Evolutionary conservation across 805 yeast species (phyloP), one percentile per base, ranked within the genome.

Genomic region (Candida morakotiae): DNA sequence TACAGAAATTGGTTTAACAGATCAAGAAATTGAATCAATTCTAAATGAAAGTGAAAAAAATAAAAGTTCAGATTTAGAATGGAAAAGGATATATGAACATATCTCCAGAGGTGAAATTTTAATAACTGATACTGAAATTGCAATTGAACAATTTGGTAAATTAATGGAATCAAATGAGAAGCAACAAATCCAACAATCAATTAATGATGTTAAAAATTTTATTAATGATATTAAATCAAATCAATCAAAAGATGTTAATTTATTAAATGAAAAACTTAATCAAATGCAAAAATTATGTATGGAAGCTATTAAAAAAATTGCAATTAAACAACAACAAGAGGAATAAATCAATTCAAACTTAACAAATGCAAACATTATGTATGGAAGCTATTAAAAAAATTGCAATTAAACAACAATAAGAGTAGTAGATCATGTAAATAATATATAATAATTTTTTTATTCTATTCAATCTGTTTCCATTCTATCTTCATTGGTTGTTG

Each of bases 41-140:
- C 69, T 84, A 19, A 68, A 73, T 40, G 88, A 82, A 47, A 87
- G 87, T 41, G 77, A 76, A 46, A 68, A 67, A 38, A 77, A 75
- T 64, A 77, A 77, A 46, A 77, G 74, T 37, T 62, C 57, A 39
- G 94, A 84, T 58, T 75, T 73, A 35, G 66, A 73, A 32, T 64
- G 74, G 52, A 77, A 75, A 50, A 77, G 74, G 48, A 70, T 79
- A 39, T 71, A 81, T 43, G 88, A 84, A 54, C 80, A 77, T 53
- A 87, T 91, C 27, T 82, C 83, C 55, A 74, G 81, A 55, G 85
- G 87, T 18, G 94, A 83, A 47, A 79, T 83, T 51, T 71, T 83
- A 35, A 77, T 87, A 49, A 81, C 83, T 52, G 98, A 93, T 61
- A 87, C 95, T 35, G 96, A 88, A 62, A 74, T 75, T 62, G 91